Evolutionary conservation across 257 asterid species (phyloP).

Genomic region (Solanum habrochaites): DNA sequence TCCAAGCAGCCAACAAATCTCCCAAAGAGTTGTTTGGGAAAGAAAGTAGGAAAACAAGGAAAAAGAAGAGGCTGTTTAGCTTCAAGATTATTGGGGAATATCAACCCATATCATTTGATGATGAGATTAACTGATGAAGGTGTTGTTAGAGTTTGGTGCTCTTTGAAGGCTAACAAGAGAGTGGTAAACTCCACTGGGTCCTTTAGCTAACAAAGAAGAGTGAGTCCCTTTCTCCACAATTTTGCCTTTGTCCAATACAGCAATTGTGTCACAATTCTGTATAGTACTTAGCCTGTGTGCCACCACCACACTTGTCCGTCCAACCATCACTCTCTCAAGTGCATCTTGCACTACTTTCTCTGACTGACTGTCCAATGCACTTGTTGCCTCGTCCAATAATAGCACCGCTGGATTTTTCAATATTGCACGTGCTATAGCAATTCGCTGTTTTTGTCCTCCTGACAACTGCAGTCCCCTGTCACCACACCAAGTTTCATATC

Average conservation of each 20-base stretch:
- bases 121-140: background rate
- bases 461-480: slow-evolving; percentile 80
- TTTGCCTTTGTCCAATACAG: slow-evolving; percentile 62
- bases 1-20: background rate
- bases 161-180: slow-evolving; percentile 63
- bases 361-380: slow-evolving; percentile 74
- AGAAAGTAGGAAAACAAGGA: background rate
- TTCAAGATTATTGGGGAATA: background rate
- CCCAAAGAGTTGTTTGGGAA: background rate
- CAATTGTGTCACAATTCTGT: slow-evolving; percentile 54
- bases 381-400: slow-evolving; percentile 76
- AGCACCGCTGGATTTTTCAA: slow-evolving; percentile 53
- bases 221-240: slow-evolving; percentile 76
- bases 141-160: slow-evolving; percentile 8
- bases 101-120: background rate
- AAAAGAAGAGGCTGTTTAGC: background rate
- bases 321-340: slow-evolving; percentile 67
- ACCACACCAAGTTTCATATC: slow-evolving; percentile 73
- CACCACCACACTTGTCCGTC: slow-evolving; percentile 80
- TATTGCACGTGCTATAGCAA: slow-evolving; percentile 76
- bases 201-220: slow-evolving; percentile 48
- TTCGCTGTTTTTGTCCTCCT: slow-evolving; percentile 87
- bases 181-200: slow-evolving; percentile 54
- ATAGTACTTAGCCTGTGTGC: slow-evolving; percentile 81
- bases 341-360: slow-evolving; percentile 88